These are phyloP conservation scores for Dalechampia spathulata DNA, from an alignment of 441 rosid species.

Conservation along the genomic window DNA sequence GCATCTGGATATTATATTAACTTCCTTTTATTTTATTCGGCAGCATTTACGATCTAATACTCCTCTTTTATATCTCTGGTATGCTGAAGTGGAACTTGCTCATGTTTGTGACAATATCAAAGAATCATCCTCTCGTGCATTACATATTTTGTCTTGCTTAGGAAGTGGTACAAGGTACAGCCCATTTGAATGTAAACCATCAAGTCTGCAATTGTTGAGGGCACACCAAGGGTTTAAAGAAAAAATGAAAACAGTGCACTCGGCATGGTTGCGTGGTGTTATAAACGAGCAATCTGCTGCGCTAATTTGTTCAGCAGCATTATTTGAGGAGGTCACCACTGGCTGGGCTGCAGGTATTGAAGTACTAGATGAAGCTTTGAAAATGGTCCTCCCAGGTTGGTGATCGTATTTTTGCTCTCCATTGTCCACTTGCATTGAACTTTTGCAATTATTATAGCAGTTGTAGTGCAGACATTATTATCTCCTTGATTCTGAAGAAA, in stretches of 20 bases:
- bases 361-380: constrained; percentile 57
- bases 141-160: constrained; percentile 69
- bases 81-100: constrained; percentile 76
- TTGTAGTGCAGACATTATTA: too few species aligned
- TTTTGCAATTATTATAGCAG: too few species aligned
- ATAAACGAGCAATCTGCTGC: constrained; percentile 73
- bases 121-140: constrained; percentile 55
- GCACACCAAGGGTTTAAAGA: constrained; percentile 92
- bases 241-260: constrained; percentile 42
- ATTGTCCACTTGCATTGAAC: too few species aligned
- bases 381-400: constrained; percentile 88
- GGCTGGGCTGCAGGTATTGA: constrained; percentile 59
- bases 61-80: constrained; percentile 75
- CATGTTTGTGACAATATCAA: constrained; percentile 20
- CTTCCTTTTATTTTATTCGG: constrained; percentile 13
- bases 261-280: constrained; percentile 64
- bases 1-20: constrained; percentile 6
- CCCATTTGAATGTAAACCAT: constrained; percentile 62
- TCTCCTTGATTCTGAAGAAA: background rate
- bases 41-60: constrained; percentile 68
- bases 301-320: constrained; percentile 67
- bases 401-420: background rate
- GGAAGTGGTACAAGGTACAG: constrained; percentile 62
- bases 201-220: constrained; percentile 73
- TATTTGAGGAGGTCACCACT: constrained; percentile 76